phyloP scores from a whole-genome alignment of 2,329 filamentous ascomycete genomes.

The Penicillium brasilianum region DNA sequence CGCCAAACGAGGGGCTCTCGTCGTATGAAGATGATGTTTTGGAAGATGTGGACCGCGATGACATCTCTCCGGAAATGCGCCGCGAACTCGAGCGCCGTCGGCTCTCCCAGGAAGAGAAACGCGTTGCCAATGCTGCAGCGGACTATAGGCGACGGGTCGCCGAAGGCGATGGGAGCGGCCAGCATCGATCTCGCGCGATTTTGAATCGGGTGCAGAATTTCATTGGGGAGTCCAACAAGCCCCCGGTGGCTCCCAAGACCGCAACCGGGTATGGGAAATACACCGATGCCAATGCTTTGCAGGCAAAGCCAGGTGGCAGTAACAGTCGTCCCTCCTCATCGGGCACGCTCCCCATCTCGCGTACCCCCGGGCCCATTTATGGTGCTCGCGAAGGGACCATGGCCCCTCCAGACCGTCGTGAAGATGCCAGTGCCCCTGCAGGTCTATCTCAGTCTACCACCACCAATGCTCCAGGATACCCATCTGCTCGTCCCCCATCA shows the following conservation, averaged over 20 bases:
- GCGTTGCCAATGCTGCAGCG: conserved; percentile 85
- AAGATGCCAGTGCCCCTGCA: conserved; percentile 24
- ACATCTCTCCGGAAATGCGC: conserved; percentile 83
- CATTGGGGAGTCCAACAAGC: conserved; percentile 73
- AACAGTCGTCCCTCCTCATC: conserved; percentile 26
- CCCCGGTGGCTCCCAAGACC: conserved; percentile 65
- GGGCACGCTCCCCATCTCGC: conserved; percentile 30
- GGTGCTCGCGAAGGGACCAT: conserved; percentile 20
- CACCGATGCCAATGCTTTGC: conserved; percentile 61
- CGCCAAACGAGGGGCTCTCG: conserved; percentile 59
- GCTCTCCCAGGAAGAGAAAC: conserved; percentile 83
- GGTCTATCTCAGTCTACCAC: conserved; percentile 26
- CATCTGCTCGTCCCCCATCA: conserved; percentile 38
- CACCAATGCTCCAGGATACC: conserved; percentile 28
- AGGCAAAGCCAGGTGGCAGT: conserved; percentile 42
- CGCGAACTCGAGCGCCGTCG: conserved; percentile 84
- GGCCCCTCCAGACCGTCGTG: conserved; percentile 24
- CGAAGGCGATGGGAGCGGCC: conserved; percentile 58
- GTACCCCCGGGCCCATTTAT: conserved; percentile 29
- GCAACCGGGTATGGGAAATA: conserved; percentile 91
- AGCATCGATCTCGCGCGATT: conserved; percentile 77
- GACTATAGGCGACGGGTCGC: conserved; percentile 82
- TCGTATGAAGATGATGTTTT: conserved; percentile 54
- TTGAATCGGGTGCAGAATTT: conserved; percentile 89
- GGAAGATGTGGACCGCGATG: conserved; percentile 68